Percentiles rank a stretch among this genome's conserved stretches.
Conservation (phyloP, 495 filamentous ascomycete species). For the Neurospora sp. region DNA sequence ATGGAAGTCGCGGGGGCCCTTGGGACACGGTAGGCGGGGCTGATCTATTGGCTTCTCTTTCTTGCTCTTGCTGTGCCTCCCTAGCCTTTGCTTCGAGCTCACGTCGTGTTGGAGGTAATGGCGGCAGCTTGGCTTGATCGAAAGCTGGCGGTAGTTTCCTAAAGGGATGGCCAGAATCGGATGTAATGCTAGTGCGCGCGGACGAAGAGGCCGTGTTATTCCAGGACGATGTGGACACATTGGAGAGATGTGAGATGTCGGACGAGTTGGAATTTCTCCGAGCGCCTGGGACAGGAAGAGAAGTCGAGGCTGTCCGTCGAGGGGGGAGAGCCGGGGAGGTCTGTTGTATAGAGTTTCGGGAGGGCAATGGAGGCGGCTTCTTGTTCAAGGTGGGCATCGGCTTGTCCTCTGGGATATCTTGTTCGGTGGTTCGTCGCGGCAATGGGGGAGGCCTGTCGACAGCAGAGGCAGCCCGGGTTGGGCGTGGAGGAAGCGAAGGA, state of each 20-base stretch:
- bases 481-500: conserved; percentile 30
- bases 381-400: conserved; percentile 14
- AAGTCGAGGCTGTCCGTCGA: conserved; percentile 25
- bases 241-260: conserved; percentile 34
- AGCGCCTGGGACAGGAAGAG: conserved; percentile 5
- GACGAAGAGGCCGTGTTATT: conserved; percentile 20
- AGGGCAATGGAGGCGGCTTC: conserved; percentile 27
- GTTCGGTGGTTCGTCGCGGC: conserved; percentile 29
- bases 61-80: conserved; percentile 16
- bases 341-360: conserved; percentile 21
- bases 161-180: conserved; percentile 16
- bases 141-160: conserved; percentile 39
- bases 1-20: background rate
- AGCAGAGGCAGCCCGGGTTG: conserved; percentile 15
- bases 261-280: conserved; percentile 38
- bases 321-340: conserved; percentile 32
- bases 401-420: conserved; percentile 9
- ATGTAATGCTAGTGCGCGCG: conserved; percentile 13
- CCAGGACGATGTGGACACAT: conserved; percentile 32
- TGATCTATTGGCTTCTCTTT: conserved; percentile 8
- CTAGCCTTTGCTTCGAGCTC: conserved; percentile 37
- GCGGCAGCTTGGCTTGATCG: conserved; percentile 40
- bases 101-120: conserved; percentile 34
- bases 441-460: conserved; percentile 22
- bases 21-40: background rate